Conservation (phyloP, 2,329 filamentous ascomycete genomes). For the Paracoccidioides lutzii region DNA sequence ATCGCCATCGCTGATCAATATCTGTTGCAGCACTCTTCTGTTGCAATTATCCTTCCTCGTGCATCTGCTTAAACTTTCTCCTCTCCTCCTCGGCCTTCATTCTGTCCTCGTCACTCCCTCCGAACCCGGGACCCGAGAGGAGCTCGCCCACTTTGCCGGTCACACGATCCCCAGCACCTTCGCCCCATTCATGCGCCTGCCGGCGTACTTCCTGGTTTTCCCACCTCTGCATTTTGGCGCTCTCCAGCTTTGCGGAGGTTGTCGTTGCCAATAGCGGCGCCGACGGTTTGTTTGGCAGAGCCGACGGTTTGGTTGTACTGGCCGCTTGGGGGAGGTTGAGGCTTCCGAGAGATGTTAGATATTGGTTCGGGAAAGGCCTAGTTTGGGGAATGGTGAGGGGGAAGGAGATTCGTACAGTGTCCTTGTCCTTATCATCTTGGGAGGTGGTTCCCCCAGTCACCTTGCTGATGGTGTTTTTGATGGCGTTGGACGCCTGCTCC, state of each 20-base stretch:
- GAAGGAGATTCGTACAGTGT: not conserved
- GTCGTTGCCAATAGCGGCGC: conserved; percentile 62
- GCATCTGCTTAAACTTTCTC: conserved; percentile 51
- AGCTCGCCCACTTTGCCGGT: conserved; percentile 59
- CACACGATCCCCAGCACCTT: conserved; percentile 54
- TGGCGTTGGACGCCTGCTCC: not conserved
- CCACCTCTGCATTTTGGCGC: conserved; percentile 65
- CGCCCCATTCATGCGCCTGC: conserved; percentile 60
- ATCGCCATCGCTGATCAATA: conserved; percentile 48
- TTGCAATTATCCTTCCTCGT: conserved; percentile 70
- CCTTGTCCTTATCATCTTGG: conserved; percentile 14
- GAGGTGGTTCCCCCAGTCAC: not conserved
- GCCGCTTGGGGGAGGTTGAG: conserved; percentile 38
- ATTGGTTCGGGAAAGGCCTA: not conserved
- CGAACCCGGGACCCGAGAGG: conserved; percentile 49
- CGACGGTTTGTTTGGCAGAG: conserved; percentile 67
- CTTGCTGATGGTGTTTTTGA: not conserved
- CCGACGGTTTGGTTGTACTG: conserved; percentile 85
- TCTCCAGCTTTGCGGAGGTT: conserved; percentile 60
- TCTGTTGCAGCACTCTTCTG: conserved; percentile 75
- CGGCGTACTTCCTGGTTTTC: conserved; percentile 72
- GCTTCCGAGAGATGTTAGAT: not conserved
- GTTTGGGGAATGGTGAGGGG: not conserved
- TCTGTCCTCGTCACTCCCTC: conserved; percentile 50
- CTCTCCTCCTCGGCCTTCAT: conserved; percentile 31